phyloP scores from a whole-genome alignment of 331 rosid genomes.

The Acacia concinna region DNA sequence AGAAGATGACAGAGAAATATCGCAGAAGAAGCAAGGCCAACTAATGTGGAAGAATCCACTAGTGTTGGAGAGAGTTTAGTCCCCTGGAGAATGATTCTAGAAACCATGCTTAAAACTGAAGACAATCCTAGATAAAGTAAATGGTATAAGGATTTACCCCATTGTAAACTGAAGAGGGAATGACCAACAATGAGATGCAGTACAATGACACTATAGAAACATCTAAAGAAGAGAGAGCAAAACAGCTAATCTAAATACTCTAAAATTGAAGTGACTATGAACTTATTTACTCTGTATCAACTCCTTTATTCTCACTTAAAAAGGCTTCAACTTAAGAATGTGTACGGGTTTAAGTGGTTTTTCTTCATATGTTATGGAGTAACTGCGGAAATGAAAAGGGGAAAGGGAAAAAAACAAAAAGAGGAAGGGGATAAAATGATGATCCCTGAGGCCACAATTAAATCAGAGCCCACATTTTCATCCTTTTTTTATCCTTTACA shows the following conservation, averaged over 20 bases:
- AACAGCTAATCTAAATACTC: background rate
- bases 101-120: constrained; percentile 20
- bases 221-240: constrained; percentile 6
- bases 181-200: constrained; percentile 32
- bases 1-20: background rate
- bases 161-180: constrained; percentile 26
- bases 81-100: constrained; percentile 18
- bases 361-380: constrained; percentile 20
- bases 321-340: background rate
- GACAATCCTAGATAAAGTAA: background rate
- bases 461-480: constrained; percentile 44
- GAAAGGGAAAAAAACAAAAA: background rate
- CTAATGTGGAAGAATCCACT: constrained; percentile 27
- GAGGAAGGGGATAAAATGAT: constrained; percentile 30
- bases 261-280: background rate
- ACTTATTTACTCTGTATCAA: background rate
- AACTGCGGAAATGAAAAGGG: constrained; percentile 15
- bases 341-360: constrained; percentile 22
- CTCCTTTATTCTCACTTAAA: background rate
- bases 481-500: constrained; percentile 28
- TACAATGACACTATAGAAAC: background rate
- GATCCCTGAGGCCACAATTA: constrained; percentile 45
- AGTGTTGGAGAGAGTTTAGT: constrained; percentile 13
- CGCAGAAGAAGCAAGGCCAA: constrained; percentile 18
- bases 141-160: background rate